These are phyloP conservation scores for Actinomortierella ambigua DNA, from an alignment of 371 early-diverging fungal species.

Conservation along the genomic window DNA sequence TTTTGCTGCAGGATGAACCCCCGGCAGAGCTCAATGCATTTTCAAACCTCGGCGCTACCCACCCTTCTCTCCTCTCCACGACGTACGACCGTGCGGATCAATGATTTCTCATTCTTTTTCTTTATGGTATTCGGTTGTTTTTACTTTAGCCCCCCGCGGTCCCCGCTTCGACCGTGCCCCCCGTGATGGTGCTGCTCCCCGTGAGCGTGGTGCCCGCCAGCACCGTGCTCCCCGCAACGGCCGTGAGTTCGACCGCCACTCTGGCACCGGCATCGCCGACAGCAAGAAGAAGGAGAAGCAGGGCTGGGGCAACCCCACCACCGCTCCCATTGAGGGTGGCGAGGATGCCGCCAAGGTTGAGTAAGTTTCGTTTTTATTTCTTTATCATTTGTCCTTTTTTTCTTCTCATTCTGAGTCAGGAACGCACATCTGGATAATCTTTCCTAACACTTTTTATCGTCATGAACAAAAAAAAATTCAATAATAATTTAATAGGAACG, in stretches of 20 bases:
- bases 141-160: constrained; percentile 21
- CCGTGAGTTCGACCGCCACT: constrained; percentile 82
- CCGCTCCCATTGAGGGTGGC: constrained; percentile 49
- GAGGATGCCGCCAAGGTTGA: constrained; percentile 28
- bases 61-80: too few relatives aligned
- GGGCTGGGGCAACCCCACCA: constrained; percentile 76
- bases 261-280: constrained; percentile 73
- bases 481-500: constrained; percentile 4
- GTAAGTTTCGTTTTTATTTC: constrained; percentile 24
- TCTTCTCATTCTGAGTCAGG: background rate
- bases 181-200: constrained; percentile 28
- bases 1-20: too few relatives aligned
- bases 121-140: too few relatives aligned
- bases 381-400: constrained; percentile 16
- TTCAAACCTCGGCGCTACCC: too few relatives aligned
- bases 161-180: constrained; percentile 31
- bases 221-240: constrained; percentile 47
- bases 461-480: constrained; percentile 29
- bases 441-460: too few relatives aligned
- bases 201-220: constrained; percentile 53
- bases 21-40: too few relatives aligned
- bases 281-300: constrained; percentile 87
- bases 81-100: too few relatives aligned
- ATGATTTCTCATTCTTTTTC: too few relatives aligned
- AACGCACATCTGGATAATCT: background rate